Evolutionary conservation across 495 filamentous ascomycete species (phyloP), one percentile per base, ranked within the genome.

Genomic region (Daldinia caldariorum): DNA sequence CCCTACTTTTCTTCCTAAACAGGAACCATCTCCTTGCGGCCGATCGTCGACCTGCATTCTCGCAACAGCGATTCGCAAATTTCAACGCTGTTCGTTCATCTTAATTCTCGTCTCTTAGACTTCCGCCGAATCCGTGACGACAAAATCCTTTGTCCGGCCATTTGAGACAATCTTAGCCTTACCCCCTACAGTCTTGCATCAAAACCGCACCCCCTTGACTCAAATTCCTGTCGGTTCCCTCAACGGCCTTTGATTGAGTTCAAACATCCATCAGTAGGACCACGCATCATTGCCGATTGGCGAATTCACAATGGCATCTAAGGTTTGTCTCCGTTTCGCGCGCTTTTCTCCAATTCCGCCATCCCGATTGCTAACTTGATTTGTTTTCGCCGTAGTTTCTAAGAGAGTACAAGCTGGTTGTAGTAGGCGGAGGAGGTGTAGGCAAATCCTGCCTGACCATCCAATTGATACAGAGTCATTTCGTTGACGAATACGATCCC

Each of bases 361-460:
- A 16, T 65, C n/a, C 26, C 29, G 18, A 39, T 41, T 65, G 14
- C 63, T 67, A 14, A 64, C 60, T 31, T 20, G 13, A 16, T 1
- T 18, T 13, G 0, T 47, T 8, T 51, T 35, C 45, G n/a, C 61
- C 61, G 67, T 82, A 98, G 92, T 97, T 97, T 81, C 86, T 97
- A 73, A 87, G 95, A 89, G 95, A 99, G 83, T 99, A 99, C 84
- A 99, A 99, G 83, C 82, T 99, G 77, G 95, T 99, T 32, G 95
- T 99, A 18, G 95, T 99, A 53, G 95, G 95, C 74, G 95, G 95
- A 72, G 95, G 95, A 86, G 95, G 95, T 76, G 95, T 99, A 66
- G 95, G 95, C 80, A 99, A 99, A 84, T 98, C 96, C 54, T 99
- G 95, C 85, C 88, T 99, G 85, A 99, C 95, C 31, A 99, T 99